phyloP scores from a whole-genome alignment of 805 yeast genomes.

The Candida sanyiensis region DNA sequence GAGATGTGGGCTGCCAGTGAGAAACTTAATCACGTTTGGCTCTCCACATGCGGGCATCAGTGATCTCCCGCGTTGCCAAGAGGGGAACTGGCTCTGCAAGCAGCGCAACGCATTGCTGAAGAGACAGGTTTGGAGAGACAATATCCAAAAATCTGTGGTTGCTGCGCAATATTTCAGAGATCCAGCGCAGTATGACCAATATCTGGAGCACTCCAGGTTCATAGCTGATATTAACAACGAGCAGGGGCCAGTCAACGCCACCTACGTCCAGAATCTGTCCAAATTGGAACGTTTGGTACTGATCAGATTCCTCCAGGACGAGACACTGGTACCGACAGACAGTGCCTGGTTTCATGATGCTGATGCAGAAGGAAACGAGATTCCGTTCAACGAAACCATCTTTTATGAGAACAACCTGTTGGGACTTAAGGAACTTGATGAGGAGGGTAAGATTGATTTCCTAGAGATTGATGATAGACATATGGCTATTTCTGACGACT shows the following conservation, averaged over 20 bases:
- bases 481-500: constrained; percentile 55
- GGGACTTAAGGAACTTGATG: constrained; percentile 49
- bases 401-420: constrained; percentile 50
- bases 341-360: constrained; percentile 61
- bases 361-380: constrained; percentile 36
- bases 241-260: constrained; percentile 27
- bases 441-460: constrained; percentile 41
- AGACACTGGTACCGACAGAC: constrained; percentile 67
- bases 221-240: constrained; percentile 69
- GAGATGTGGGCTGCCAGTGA: constrained; percentile 42
- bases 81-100: constrained; percentile 54
- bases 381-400: constrained; percentile 44
- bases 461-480: constrained; percentile 51
- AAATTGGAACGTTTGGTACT: constrained; percentile 49
- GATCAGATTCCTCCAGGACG: constrained; percentile 54
- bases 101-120: constrained; percentile 48
- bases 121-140: constrained; percentile 52
- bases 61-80: constrained; percentile 58
- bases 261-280: constrained; percentile 40
- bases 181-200: constrained; percentile 44
- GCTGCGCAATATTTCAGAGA: constrained; percentile 79
- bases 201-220: constrained; percentile 51
- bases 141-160: constrained; percentile 50
- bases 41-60: constrained; percentile 75
- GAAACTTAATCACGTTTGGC: constrained; percentile 65